These are phyloP conservation scores for Sporothrix euskadiensis DNA, from an alignment of 2,329 filamentous ascomycete species.

Conservation along the genomic window DNA sequence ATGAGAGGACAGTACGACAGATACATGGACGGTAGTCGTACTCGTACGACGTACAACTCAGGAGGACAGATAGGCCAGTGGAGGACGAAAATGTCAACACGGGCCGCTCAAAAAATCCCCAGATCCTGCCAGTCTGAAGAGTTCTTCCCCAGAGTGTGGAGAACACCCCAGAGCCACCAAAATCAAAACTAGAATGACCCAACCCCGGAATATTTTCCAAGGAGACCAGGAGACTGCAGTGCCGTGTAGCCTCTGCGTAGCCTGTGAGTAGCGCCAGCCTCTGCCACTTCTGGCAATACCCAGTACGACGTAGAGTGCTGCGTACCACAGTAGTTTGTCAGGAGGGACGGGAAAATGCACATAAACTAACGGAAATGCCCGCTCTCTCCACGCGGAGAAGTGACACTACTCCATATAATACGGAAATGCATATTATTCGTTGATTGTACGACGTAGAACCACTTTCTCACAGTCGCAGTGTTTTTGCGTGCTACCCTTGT, in stretches of 20 bases:
- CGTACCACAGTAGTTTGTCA: background rate
- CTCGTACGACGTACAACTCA: too few species aligned
- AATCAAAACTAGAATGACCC: background rate
- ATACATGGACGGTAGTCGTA: too few species aligned
- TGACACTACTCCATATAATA: background rate
- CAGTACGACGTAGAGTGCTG: background rate
- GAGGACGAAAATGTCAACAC: background rate
- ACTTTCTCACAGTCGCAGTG: background rate
- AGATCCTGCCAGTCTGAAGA: background rate
- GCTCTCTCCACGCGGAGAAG: background rate
- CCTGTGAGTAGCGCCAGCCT: background rate
- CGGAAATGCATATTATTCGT: background rate
- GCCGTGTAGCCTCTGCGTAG: background rate
- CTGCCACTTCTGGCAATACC: too few species aligned
- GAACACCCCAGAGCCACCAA: background rate
- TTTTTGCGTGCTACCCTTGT: background rate
- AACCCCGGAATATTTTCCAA: slow-evolving; percentile 11
- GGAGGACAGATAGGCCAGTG: background rate
- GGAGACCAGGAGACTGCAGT: background rate
- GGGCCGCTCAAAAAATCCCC: background rate
- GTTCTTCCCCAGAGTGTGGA: background rate
- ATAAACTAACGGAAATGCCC: background rate
- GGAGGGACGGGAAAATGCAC: background rate
- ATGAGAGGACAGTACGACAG: background rate
- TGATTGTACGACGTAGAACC: background rate